phyloP scores from a whole-genome alignment of 2,329 filamentous ascomycete species.

The Aspergillus glaucus region DNA sequence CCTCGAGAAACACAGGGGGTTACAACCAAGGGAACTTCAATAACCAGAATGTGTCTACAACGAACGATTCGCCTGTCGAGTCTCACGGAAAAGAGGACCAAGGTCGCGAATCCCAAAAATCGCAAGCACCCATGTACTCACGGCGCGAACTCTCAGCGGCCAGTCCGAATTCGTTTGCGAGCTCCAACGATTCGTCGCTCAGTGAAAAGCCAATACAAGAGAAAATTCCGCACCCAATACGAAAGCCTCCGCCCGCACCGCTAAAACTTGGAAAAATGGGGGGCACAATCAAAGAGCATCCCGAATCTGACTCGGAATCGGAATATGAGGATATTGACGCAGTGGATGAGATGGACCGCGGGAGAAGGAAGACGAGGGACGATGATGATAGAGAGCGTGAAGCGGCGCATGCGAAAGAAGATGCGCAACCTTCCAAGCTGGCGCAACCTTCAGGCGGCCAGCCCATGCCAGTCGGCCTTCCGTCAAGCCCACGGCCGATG shows the following conservation, averaged over 20 bases:
- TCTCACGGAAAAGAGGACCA: background rate
- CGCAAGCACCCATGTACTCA: constrained; percentile 7
- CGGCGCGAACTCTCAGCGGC: constrained; percentile 10
- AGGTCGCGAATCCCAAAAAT: background rate
- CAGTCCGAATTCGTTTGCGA: constrained; percentile 15
- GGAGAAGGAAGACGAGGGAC: constrained; percentile 75
- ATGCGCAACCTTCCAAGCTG: constrained; percentile 33
- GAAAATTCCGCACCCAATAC: constrained; percentile 52
- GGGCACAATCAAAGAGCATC: constrained; percentile 37
- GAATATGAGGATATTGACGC: constrained; percentile 77
- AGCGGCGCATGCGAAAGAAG: constrained; percentile 59
- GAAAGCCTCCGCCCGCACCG: constrained; percentile 81
- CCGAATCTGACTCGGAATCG: constrained; percentile 60
- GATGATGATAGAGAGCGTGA: constrained; percentile 80
- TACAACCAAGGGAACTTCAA: background rate
- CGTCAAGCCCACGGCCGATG: constrained; percentile 47
- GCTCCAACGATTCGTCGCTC: constrained; percentile 13
- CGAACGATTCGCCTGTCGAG: background rate
- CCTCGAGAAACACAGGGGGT: constrained; percentile 1
- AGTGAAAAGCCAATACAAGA: constrained; percentile 10
- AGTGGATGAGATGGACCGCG: constrained; percentile 61
- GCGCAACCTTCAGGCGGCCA: constrained; percentile 26
- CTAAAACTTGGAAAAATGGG: constrained; percentile 58
- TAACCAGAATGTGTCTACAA: constrained; percentile 5
- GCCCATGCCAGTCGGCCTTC: constrained; percentile 2